These are phyloP conservation scores for Nephelium lappaceum DNA, from an alignment of 345 rosid genomes.

Conservation along the genomic window DNA sequence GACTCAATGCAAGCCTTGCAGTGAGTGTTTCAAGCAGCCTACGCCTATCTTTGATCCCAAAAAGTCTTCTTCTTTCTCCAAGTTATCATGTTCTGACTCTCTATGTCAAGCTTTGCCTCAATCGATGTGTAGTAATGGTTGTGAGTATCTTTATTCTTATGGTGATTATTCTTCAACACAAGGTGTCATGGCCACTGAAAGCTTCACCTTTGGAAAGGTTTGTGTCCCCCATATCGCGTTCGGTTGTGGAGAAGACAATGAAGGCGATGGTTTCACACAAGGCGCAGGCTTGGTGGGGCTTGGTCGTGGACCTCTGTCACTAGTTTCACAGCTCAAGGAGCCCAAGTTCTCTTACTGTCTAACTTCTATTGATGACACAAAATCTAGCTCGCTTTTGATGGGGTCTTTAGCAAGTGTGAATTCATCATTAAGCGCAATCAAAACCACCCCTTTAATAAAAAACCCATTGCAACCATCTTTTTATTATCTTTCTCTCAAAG, in stretches of 20 bases:
- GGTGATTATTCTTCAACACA: slow-evolving; percentile 92
- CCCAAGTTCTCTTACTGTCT: slow-evolving; percentile 83
- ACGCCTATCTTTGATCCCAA: slow-evolving; percentile 76
- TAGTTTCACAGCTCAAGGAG: slow-evolving; percentile 77
- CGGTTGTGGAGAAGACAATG: slow-evolving; percentile 83
- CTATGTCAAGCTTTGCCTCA: slow-evolving; percentile 61
- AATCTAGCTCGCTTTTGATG: slow-evolving; percentile 67
- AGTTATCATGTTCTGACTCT: slow-evolving; percentile 56
- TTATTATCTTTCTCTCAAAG: slow-evolving; percentile 85
- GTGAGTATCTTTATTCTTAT: slow-evolving; percentile 73
- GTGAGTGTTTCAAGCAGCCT: slow-evolving; percentile 67
- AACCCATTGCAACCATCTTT: slow-evolving; percentile 79
- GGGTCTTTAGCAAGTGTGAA: slow-evolving; percentile 48
- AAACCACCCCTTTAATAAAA: slow-evolving; percentile 57
- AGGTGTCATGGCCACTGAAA: slow-evolving; percentile 66
- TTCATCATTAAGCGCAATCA: slow-evolving; percentile 20
- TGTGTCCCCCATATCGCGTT: slow-evolving; percentile 60
- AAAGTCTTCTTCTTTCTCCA: slow-evolving; percentile 65
- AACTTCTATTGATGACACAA: slow-evolving; percentile 58
- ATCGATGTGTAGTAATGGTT: slow-evolving; percentile 45
- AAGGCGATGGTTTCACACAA: slow-evolving; percentile 83
- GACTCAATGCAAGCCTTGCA: slow-evolving; percentile 95
- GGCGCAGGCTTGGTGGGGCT: slow-evolving; percentile 92
- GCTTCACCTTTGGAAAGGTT: slow-evolving; percentile 62
- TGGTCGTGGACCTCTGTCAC: slow-evolving; percentile 76